A percentile compares a stretch with the other conserved stretches of the same genome.
These are phyloP conservation scores for Basidiobolus heterosporus DNA, from an alignment of 371 early-diverging fungal species.

Conservation along the genomic window DNA sequence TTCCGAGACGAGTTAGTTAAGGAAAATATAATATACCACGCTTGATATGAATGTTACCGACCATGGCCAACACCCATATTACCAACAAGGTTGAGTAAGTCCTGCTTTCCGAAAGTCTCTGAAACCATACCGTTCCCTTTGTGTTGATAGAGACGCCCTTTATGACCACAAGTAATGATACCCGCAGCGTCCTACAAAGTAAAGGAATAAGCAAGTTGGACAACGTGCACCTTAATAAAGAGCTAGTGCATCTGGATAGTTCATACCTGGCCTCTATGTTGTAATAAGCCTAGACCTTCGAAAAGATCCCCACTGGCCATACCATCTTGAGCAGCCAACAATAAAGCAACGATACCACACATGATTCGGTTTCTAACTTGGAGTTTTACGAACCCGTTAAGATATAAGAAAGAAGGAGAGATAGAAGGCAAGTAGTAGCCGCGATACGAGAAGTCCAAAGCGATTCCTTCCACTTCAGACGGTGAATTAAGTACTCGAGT, in stretches of 20 bases:
- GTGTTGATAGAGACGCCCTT: constrained; percentile 90
- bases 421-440: too few species aligned
- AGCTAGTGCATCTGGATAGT: too few species aligned
- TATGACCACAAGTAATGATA: constrained; percentile 87
- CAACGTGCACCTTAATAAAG: neutral
- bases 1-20: neutral
- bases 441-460: too few species aligned
- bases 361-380: too few species aligned
- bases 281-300: constrained; percentile 82
- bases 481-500: too few species aligned
- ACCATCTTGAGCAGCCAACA: constrained; percentile 63
- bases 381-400: too few species aligned
- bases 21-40: neutral
- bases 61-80: constrained; percentile 92
- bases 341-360: constrained; percentile 85
- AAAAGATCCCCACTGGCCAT: constrained; percentile 70
- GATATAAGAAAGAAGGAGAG: too few species aligned
- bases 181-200: constrained; percentile 86
- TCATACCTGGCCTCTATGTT: constrained; percentile 96
- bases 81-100: constrained; percentile 61
- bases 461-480: too few species aligned
- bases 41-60: constrained; percentile 21
- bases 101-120: constrained; percentile 74
- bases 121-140: constrained; percentile 96
- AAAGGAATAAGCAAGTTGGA: neutral